Base-by-base conservation (phyloP, 208 protist genomes). In the Crithidia expoeki region DNA sequence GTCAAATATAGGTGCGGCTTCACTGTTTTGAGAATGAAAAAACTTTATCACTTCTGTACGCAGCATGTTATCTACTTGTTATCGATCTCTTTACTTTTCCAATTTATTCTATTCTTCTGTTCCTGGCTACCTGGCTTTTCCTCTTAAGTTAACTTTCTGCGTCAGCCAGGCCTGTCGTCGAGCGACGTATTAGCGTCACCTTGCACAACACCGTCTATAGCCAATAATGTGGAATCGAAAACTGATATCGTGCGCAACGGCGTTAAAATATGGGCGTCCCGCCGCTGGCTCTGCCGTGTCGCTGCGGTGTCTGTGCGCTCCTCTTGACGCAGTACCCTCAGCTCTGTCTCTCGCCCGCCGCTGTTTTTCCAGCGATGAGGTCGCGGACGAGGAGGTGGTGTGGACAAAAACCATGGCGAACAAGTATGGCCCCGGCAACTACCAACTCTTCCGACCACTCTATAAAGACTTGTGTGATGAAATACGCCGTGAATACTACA, bases 401-500 rank as follows among this genome's bases (percentile, higher is more conserved):
- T 89, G 84, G 86, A n/a, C 19, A 7, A 75, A 49, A 5, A 51
- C 46, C 6, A 87, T 91, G 81, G 62, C 70, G 47, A 71, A 34
- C 40, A 83, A 83, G 66, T 94, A 96, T 78, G 88, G 88, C 46
- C 34, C 74, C 16, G 86, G 90, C 42, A 85, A 77, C 63, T 88
- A 90, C 74, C 74, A 85, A 34, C 80, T 96, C 16, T 94, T 92
- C 60, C 80, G 90, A 4, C 68, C 88, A 9, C 74, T 96, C 14
- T 96, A 96, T 76, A 89, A 90, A 60, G 85, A 92, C 60, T 56
- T 96, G 28, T 85, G 86, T 53, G 90, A 96, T 61, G 88, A 96
- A 60, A 81, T 93, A 40, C 83, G 86, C 2, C 73, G 80, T 11
- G 88, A 96, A 72, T 80, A 70, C 56, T 82, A 74, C 55, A 84